phyloP scores from a whole-genome alignment of 768 basidiomycete species.

The Grammothele lineata region DNA sequence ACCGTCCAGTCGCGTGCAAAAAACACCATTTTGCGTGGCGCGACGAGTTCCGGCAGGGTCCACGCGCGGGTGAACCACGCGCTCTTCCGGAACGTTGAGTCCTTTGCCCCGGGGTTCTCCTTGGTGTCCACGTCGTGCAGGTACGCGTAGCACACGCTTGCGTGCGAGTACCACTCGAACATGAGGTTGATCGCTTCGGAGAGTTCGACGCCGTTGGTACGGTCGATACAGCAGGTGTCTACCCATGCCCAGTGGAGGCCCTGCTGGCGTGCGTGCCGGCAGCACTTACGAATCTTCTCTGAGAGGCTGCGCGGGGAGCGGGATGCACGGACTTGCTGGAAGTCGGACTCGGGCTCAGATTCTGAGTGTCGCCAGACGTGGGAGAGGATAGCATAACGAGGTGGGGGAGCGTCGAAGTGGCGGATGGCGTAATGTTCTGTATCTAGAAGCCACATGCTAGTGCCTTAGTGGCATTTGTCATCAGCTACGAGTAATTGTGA shows the following conservation, averaged over 20 bases:
- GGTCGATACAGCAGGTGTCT: slow-evolving; percentile 7
- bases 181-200: slow-evolving; percentile 8
- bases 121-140: neutral
- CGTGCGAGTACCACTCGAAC: slow-evolving; percentile 6
- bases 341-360: too few species aligned
- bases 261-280: slow-evolving; percentile 3
- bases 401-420: neutral
- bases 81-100: slow-evolving; percentile 4
- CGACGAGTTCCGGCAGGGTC: slow-evolving; percentile 6
- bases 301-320: neutral
- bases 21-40: neutral
- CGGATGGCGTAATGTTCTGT: neutral
- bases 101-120: neutral
- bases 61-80: slow-evolving; percentile 3
- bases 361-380: neutral
- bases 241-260: slow-evolving; percentile 4
- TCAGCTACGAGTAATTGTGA: too few species aligned
- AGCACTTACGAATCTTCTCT: slow-evolving; percentile 1
- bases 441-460: too few species aligned
- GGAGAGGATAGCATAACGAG: neutral
- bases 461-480: too few species aligned
- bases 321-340: neutral
- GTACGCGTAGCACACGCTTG: slow-evolving; percentile 5
- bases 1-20: neutral
- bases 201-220: slow-evolving; percentile 6